Evolutionary conservation across 2,329 filamentous ascomycete species (phyloP).

Genomic region (Nakataea oryzae): DNA sequence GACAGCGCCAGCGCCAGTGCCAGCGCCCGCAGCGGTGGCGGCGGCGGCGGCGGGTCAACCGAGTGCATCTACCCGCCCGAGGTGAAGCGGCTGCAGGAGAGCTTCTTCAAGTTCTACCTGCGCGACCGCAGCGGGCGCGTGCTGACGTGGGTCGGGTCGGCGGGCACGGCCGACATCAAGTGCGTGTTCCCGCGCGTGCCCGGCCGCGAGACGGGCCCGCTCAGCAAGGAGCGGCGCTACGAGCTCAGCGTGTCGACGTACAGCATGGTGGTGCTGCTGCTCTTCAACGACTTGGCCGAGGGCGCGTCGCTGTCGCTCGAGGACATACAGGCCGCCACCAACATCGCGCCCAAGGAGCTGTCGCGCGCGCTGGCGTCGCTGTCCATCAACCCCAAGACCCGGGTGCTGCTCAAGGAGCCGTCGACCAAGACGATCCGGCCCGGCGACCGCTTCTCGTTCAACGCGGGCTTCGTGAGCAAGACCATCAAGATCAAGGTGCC

Average conservation of each 20-base stretch:
- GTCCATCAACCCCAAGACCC: conserved; percentile 72
- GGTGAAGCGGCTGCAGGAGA: conserved; percentile 65
- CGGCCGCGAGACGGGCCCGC: conserved; percentile 53
- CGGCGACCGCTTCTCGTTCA: conserved; percentile 73
- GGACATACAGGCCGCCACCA: conserved; percentile 74
- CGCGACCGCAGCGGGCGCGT: conserved; percentile 79
- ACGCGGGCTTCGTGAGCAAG: conserved; percentile 70
- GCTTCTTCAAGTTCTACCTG: conserved; percentile 83
- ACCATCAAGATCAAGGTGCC: conserved; percentile 83
- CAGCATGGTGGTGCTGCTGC: conserved; percentile 77
- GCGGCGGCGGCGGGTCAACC: conserved; percentile 11
- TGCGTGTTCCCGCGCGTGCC: conserved; percentile 65
- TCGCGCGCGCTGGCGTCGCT: conserved; percentile 71
- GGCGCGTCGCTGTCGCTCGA: conserved; percentile 48
- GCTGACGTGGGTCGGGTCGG: conserved; percentile 66
- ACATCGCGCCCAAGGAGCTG: conserved; percentile 66
- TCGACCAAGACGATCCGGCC: conserved; percentile 66
- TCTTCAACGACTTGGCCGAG: conserved; percentile 71
- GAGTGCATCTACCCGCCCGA: conserved; percentile 64
- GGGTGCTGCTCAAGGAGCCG: conserved; percentile 71
- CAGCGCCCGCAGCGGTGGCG: background rate
- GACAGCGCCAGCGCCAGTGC: conserved; percentile 27
- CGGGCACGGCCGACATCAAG: conserved; percentile 76
- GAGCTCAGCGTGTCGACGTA: conserved; percentile 90
- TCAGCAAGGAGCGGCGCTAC: conserved; percentile 61